These are phyloP conservation scores for Podaxis carcinomalis DNA, from an alignment of 768 basidiomycete genomes.

Conservation along the genomic window DNA sequence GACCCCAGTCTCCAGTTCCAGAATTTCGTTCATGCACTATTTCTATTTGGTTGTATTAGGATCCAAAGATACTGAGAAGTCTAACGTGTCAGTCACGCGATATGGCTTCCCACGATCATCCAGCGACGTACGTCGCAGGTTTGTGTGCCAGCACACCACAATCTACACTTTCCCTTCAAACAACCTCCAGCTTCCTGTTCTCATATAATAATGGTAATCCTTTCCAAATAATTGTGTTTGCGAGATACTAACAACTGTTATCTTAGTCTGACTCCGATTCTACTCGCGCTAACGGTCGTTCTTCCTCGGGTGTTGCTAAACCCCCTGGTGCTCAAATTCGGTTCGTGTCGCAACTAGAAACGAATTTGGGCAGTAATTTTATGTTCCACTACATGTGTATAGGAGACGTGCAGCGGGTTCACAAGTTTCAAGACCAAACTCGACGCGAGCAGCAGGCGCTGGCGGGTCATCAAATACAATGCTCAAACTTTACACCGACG, in stretches of 20 bases:
- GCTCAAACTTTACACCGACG: constrained; percentile 98
- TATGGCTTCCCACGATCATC: constrained; percentile 25
- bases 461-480: constrained; percentile 98
- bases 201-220: constrained; percentile 33
- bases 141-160: constrained; percentile 26
- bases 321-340: constrained; percentile 81
- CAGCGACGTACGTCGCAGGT: constrained; percentile 15
- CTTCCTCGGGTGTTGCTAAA: constrained; percentile 52
- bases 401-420: constrained; percentile 72
- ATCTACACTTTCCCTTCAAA: constrained; percentile 17
- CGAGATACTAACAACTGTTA: neutral
- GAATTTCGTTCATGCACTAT: neutral
- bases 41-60: neutral
- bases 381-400: neutral
- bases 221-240: neutral
- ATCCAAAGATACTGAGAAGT: neutral
- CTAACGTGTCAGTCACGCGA: constrained; percentile 29
- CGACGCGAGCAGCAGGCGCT: constrained; percentile 85
- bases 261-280: constrained; percentile 79
- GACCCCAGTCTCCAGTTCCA: neutral
- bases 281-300: constrained; percentile 39
- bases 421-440: constrained; percentile 75
- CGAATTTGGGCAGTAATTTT: neutral
- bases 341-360: constrained; percentile 35
- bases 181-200: constrained; percentile 16